A percentile compares a stretch with the other conserved stretches of the same genome.
These are phyloP conservation scores for Neurospora sp. DNA, from an alignment of 495 filamentous ascomycete species.

Conservation along the genomic window DNA sequence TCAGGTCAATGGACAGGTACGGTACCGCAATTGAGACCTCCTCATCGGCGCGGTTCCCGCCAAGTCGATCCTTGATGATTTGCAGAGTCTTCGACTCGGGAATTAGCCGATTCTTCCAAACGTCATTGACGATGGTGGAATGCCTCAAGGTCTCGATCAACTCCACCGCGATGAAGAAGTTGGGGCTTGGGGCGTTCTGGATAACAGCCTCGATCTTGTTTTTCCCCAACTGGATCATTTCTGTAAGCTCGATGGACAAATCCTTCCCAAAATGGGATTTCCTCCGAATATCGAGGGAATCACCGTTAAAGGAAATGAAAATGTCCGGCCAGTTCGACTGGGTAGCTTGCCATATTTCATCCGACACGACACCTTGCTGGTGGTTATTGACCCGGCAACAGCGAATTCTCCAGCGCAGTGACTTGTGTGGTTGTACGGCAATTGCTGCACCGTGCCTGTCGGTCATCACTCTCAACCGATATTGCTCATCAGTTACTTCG, in stretches of 20 bases:
- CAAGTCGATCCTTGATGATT: slow-evolving; percentile 41
- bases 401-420: slow-evolving; percentile 30
- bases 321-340: slow-evolving; percentile 57
- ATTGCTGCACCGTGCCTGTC: neutral
- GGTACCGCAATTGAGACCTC: slow-evolving; percentile 55
- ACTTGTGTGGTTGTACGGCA: slow-evolving; percentile 12
- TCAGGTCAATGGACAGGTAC: slow-evolving; percentile 58
- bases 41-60: slow-evolving; percentile 41
- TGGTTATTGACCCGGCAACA: slow-evolving; percentile 17
- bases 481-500: slow-evolving; percentile 23
- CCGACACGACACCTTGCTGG: neutral
- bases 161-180: slow-evolving; percentile 54
- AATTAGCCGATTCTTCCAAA: slow-evolving; percentile 25
- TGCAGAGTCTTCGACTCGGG: slow-evolving; percentile 29
- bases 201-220: slow-evolving; percentile 52
- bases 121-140: slow-evolving; percentile 33
- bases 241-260: slow-evolving; percentile 62
- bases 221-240: slow-evolving; percentile 35
- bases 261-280: slow-evolving; percentile 65
- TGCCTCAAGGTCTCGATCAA: slow-evolving; percentile 45
- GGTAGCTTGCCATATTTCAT: neutral
- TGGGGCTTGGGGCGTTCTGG: slow-evolving; percentile 21
- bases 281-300: slow-evolving; percentile 46
- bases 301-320: slow-evolving; percentile 57
- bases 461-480: slow-evolving; percentile 1